These are phyloP conservation scores for Wilcoxina mikolae DNA, from an alignment of 495 filamentous ascomycete genomes.

Conservation along the genomic window DNA sequence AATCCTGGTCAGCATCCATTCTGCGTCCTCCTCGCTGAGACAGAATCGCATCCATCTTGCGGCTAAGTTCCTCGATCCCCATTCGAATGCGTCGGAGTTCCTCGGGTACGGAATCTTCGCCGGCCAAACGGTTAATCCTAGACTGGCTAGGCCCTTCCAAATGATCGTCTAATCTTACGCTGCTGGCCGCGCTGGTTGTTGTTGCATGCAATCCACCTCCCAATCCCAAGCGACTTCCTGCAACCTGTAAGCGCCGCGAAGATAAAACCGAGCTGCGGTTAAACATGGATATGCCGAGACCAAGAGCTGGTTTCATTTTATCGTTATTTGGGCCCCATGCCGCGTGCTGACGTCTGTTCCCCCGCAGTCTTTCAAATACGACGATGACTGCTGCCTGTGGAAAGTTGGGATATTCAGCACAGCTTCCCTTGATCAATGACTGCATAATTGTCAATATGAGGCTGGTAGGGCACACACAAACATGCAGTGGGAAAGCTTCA, in stretches of 20 bases:
- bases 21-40: constrained; percentile 7
- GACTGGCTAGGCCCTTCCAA: constrained; percentile 9
- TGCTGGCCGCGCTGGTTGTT: constrained; percentile 23
- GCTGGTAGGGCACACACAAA: constrained; percentile 34
- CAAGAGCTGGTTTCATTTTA: constrained; percentile 10
- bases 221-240: constrained; percentile 25
- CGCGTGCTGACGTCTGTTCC: constrained; percentile 17
- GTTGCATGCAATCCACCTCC: constrained; percentile 24
- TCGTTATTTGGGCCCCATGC: constrained; percentile 19
- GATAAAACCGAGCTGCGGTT: neutral
- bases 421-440: neutral
- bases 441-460: no score
- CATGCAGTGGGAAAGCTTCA: constrained; percentile 55
- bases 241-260: neutral
- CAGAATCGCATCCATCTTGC: constrained; percentile 30
- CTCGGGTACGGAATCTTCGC: constrained; percentile 1
- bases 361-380: constrained; percentile 37
- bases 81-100: constrained; percentile 24
- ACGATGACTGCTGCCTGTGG: constrained; percentile 39
- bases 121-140: neutral
- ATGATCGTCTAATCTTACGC: constrained; percentile 21
- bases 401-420: no score
- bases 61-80: constrained; percentile 29
- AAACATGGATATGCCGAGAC: neutral
- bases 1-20: neutral